Evolutionary conservation across 2,329 filamentous ascomycete genomes (phyloP), one percentile per base, ranked within the genome.

Genomic region (Exophiala lecanii-corni): DNA sequence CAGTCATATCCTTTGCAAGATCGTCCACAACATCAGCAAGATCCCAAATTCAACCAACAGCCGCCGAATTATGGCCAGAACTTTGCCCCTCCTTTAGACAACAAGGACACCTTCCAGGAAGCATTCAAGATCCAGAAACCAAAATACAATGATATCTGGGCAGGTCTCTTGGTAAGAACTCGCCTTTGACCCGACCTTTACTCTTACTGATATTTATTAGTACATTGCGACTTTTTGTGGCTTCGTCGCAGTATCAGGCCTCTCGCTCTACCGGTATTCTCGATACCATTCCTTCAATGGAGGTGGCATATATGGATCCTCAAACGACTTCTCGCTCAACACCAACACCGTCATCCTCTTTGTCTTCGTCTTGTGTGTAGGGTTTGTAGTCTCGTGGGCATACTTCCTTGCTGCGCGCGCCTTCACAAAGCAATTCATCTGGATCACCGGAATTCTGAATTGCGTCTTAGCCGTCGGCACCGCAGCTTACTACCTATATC

Each of bases 131-230:
- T 96, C 39, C 78, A 86, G 39, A 81, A 72, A 51, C 88, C 88
- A n/a, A 94, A 91, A 63, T 95, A 76, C 68, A 87, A 96, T 58
- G 91, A 97, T 62, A 61, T 86, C 18, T 96, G 89, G 91, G 89
- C 89, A 3, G 89, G 84, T 3, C 68, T 94, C 30, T 69, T 96
- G 59, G 82, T 85, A 63, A 12, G 73, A 63, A 10, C 36, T 28
- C n/a, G 15, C 10, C 13, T n/a, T 23, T 20, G 18, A 9, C 4
- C 28, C 28, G n/a, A 39, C 9, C 15, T 26, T 30, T 26, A 26
- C 6, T 12, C 15, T 21, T 41, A 25, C 45, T 47, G 33, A 45
- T 35, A 39, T 36, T 25, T 15, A 17, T n/a, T 44, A 84, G 79
- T 78, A 94, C 55, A 72, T 92, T 26, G 64, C 77, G 13, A 81